Evolutionary conservation across 306 rosid species (phyloP).

Genomic region (Argentina anserina): DNA sequence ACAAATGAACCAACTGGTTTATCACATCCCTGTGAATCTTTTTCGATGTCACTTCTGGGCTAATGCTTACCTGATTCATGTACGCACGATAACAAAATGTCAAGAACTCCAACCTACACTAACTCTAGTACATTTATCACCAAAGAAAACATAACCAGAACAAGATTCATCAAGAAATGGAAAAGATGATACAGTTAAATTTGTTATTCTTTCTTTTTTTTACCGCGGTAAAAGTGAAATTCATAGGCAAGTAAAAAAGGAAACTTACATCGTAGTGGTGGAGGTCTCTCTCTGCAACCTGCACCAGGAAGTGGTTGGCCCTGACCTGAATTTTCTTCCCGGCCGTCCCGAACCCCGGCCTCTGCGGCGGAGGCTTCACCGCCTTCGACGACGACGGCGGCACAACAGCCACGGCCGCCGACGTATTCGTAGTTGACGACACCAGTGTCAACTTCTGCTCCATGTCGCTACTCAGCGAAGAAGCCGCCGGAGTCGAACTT

Average conservation of each 20-base stretch:
- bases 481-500: not conserved
- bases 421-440: not conserved
- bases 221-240: not conserved
- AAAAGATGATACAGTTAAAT: not conserved
- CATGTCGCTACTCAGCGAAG: not conserved
- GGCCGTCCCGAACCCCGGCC: constrained; percentile 44
- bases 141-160: too few relatives aligned
- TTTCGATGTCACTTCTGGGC: constrained; percentile 48
- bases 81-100: not conserved
- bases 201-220: too few relatives aligned
- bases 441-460: constrained; percentile 28
- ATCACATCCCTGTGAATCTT: constrained; percentile 40
- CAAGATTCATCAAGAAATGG: not conserved
- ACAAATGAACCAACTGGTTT: not conserved
- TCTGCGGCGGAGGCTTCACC: not conserved
- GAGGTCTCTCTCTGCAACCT: constrained; percentile 34
- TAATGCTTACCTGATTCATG: constrained; percentile 46
- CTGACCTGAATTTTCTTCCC: constrained; percentile 34
- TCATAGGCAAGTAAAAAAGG: not conserved
- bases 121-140: too few relatives aligned
- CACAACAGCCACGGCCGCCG: not conserved
- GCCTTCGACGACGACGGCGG: constrained; percentile 50
- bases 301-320: constrained; percentile 55
- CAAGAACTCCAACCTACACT: not conserved
- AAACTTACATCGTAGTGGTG: constrained; percentile 57